Evolutionary conservation across 225 moss, liverwort and hornwort genomes (phyloP).

Genomic region (Anthoceros angustus): DNA sequence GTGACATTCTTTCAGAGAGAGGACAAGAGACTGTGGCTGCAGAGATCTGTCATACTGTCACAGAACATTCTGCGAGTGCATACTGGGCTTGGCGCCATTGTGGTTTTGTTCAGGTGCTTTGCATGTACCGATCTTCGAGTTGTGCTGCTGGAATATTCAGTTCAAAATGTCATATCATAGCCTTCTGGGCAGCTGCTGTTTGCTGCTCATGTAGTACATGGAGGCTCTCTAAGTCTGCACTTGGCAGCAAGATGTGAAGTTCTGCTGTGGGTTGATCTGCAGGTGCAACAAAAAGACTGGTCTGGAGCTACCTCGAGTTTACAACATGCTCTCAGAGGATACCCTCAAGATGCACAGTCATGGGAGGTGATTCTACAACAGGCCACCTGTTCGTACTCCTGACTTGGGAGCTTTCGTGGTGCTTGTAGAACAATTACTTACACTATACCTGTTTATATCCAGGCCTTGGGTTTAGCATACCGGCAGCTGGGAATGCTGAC

Average conservation of each 20-base stretch:
- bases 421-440: neutral
- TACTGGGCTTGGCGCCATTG: conserved; percentile 99
- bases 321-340: conserved; percentile 97
- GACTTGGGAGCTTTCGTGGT: neutral
- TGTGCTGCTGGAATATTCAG: neutral
- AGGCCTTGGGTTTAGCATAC: conserved; percentile 97
- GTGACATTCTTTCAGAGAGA: conserved; percentile 68
- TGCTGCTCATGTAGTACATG: neutral
- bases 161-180: neutral
- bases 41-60: conserved; percentile 65
- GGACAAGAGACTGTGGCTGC: conserved; percentile 66
- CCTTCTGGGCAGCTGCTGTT: neutral
- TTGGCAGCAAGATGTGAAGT: neutral
- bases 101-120: conserved; percentile 65
- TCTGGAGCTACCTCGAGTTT: conserved; percentile 67
- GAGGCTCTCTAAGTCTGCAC: neutral
- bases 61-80: conserved; percentile 72
- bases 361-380: conserved; percentile 52
- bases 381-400: neutral
- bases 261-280: conserved; percentile 12
- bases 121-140: neutral
- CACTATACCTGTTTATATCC: conserved; percentile 8
- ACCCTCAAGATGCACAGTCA: conserved; percentile 51
- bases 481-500: conserved; percentile 97
- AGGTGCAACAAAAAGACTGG: conserved; percentile 88